Percentiles rank a stretch among this genome's conserved stretches.
These are phyloP conservation scores for Pontederia paniculata DNA, from an alignment of 176 grass and related monocot genomes.

Conservation along the genomic window DNA sequence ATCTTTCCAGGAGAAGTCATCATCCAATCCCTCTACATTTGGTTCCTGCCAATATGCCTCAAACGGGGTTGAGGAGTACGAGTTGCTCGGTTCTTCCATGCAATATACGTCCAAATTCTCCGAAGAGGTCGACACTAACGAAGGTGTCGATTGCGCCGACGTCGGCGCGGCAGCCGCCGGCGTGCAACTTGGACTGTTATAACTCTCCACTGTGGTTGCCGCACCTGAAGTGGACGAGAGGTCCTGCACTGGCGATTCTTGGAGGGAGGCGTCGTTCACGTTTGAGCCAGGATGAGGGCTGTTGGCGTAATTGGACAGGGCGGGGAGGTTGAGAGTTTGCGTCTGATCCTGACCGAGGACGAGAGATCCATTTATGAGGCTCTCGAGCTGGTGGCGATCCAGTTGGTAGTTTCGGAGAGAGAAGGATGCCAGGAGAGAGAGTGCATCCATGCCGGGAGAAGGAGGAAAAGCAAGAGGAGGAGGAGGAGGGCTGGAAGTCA, in stretches of 20 bases:
- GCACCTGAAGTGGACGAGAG: too few relatives aligned
- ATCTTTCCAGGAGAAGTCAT: neutral
- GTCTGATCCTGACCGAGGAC: neutral
- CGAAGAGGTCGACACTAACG: neutral
- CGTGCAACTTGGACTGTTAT: too few relatives aligned
- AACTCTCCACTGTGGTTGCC: too few relatives aligned
- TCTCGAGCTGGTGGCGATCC: neutral
- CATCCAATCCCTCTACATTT: neutral
- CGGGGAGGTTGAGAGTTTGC: neutral
- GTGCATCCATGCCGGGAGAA: neutral
- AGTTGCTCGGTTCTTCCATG: neutral
- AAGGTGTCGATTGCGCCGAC: too few relatives aligned
- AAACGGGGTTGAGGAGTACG: neutral
- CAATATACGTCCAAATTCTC: neutral
- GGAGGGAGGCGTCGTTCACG: too few relatives aligned
- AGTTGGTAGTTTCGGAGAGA: neutral
- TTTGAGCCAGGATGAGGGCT: neutral
- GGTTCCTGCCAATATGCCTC: neutral
- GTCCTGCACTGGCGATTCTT: too few relatives aligned
- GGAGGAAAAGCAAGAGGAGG: neutral
- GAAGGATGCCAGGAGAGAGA: neutral
- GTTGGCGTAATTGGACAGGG: neutral
- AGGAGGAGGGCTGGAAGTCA: neutral
- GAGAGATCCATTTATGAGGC: neutral
- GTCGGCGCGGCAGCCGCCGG: too few relatives aligned